Conservation (phyloP, 805 yeast genomes). For the Schwanniomyces vanrijiae region DNA sequence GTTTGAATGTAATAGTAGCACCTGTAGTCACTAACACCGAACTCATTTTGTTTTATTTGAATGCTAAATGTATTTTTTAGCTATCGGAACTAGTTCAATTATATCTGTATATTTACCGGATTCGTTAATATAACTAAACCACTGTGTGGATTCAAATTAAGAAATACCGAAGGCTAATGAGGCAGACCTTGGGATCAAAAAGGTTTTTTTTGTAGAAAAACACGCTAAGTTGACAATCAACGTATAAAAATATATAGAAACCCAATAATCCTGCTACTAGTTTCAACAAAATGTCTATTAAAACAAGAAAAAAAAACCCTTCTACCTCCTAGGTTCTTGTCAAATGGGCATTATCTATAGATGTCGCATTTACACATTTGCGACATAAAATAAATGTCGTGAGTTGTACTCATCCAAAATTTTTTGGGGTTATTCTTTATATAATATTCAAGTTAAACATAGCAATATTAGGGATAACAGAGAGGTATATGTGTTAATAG, state of each 20-base stretch:
- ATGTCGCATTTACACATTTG: neutral
- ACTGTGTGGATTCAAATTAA: no score
- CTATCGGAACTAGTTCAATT: neutral
- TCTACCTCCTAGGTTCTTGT: neutral
- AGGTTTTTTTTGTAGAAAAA: no score
- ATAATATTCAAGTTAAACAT: neutral
- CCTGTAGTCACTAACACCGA: slow-evolving; percentile 72
- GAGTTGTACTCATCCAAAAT: neutral
- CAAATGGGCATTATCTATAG: neutral
- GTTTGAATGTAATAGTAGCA: slow-evolving; percentile 81
- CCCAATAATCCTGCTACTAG: no score
- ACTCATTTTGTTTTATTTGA: slow-evolving; percentile 6
- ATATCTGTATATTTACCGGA: neutral
- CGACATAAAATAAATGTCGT: slow-evolving; percentile 1
- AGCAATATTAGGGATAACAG: neutral
- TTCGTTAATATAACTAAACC: no score
- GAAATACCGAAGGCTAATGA: no score
- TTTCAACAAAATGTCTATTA: no score
- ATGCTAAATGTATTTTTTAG: neutral
- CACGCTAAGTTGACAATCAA: no score
- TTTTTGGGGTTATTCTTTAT: neutral
- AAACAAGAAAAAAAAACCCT: neutral
- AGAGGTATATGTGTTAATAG: neutral
- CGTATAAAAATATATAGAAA: no score
- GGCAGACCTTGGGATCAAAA: no score